phyloP scores from a whole-genome alignment of 2,329 filamentous ascomycete genomes.

The Mariannaea sp. region DNA sequence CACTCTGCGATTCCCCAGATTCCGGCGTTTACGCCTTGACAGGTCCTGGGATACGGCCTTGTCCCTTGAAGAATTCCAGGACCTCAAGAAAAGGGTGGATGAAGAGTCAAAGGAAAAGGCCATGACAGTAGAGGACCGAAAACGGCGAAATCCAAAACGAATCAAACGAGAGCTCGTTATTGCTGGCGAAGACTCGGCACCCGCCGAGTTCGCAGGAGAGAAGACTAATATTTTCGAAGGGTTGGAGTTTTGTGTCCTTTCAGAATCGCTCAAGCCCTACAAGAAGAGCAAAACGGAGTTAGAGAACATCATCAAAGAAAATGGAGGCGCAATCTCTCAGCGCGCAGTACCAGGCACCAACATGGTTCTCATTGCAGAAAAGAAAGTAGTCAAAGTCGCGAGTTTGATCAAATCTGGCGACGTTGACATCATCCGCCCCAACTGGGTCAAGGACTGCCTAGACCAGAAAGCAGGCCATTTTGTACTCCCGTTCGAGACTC shows the following conservation, averaged over 20 bases:
- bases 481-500: slow-evolving; percentile 64
- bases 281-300: slow-evolving; percentile 81
- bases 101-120: slow-evolving; percentile 73
- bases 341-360: slow-evolving; percentile 64
- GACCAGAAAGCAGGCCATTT: slow-evolving; percentile 60
- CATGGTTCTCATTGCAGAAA: slow-evolving; percentile 79
- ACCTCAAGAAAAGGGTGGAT: slow-evolving; percentile 71
- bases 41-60: slow-evolving; percentile 82
- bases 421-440: slow-evolving; percentile 74
- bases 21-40: slow-evolving; percentile 80
- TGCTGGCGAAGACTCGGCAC: slow-evolving; percentile 64
- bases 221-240: slow-evolving; percentile 73
- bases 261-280: slow-evolving; percentile 69
- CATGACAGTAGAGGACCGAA: slow-evolving; percentile 76
- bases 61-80: slow-evolving; percentile 76
- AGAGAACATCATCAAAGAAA: slow-evolving; percentile 78
- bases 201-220: slow-evolving; percentile 56
- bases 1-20: slow-evolving; percentile 89
- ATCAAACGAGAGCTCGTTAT: slow-evolving; percentile 73
- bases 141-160: slow-evolving; percentile 58
- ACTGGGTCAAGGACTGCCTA: slow-evolving; percentile 85
- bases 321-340: slow-evolving; percentile 82
- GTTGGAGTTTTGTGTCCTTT: slow-evolving; percentile 81
- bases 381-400: slow-evolving; percentile 79
- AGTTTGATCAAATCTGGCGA: slow-evolving; percentile 76